Percentiles rank a stretch among this genome's conserved stretches.
These are phyloP conservation scores for Populus pruinosa DNA, from an alignment of 345 rosid species.

Conservation along the genomic window DNA sequence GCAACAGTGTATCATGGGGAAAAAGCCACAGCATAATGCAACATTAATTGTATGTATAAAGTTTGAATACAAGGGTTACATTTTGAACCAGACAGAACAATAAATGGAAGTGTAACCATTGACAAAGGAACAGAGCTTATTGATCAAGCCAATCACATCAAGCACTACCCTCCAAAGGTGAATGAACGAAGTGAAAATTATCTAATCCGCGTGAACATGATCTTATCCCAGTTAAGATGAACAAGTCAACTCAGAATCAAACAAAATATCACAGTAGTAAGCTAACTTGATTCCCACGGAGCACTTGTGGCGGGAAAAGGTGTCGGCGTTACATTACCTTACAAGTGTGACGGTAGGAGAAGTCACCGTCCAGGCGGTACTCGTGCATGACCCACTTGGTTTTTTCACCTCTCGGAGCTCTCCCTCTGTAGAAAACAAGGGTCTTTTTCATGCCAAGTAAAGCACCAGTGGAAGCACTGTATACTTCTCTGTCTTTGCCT, in stretches of 20 bases:
- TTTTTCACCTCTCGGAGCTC: slow-evolving; percentile 88
- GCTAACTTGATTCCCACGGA: slow-evolving; percentile 1
- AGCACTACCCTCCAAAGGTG: slow-evolving; percentile 19
- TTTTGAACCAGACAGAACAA: background rate
- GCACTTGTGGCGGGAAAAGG: slow-evolving; percentile 9
- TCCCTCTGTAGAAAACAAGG: slow-evolving; percentile 76
- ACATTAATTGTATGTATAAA: too few relatives aligned
- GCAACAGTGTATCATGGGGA: too few relatives aligned
- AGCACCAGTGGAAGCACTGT: slow-evolving; percentile 45
- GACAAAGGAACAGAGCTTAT: slow-evolving; percentile 7
- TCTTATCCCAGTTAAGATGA: background rate
- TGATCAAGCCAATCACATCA: slow-evolving; percentile 53
- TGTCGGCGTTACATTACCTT: slow-evolving; percentile 43
- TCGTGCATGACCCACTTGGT: slow-evolving; percentile 98
- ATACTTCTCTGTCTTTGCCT: slow-evolving; percentile 76
- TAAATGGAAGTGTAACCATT: background rate
- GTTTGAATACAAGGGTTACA: background rate
- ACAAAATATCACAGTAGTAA: slow-evolving; percentile 19
- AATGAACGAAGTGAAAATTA: slow-evolving; percentile 10
- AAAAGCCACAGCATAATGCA: too few relatives aligned
- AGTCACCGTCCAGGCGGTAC: slow-evolving; percentile 78
- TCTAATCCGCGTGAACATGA: background rate
- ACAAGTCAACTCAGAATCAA: slow-evolving; percentile 43
- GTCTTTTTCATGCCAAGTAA: slow-evolving; percentile 93
- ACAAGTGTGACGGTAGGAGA: slow-evolving; percentile 71